Conservation (phyloP, 176 grass and related monocot genomes). For the Aegilops bicornis region DNA sequence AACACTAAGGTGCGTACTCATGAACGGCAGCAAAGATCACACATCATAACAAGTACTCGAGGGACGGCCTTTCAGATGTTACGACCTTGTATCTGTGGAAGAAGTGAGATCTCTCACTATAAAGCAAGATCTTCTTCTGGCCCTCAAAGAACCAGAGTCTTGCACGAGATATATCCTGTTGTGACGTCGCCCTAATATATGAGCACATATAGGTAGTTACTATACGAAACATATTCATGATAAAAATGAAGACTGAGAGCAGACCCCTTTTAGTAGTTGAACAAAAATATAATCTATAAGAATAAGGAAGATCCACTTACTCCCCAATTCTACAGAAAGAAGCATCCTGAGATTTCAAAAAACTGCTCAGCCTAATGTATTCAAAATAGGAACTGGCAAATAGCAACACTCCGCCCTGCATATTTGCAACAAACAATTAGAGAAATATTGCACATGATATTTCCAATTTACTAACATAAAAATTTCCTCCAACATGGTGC, state of each 20-base stretch:
- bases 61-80: not conserved
- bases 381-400: conserved; percentile 90
- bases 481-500: not conserved
- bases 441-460: conserved; percentile 20
- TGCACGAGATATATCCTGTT: conserved; percentile 88
- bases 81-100: conserved; percentile 94
- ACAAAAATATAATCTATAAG: conserved; percentile 1
- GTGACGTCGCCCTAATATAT: conserved; percentile 63
- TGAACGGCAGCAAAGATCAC: not conserved
- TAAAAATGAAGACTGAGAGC: not conserved
- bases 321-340: conserved; percentile 94
- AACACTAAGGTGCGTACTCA: not conserved
- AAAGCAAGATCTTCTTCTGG: conserved; percentile 88
- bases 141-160: conserved; percentile 94
- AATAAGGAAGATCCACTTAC: conserved; percentile 52
- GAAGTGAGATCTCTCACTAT: conserved; percentile 98
- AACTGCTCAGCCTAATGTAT: conserved; percentile 77
- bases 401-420: conserved; percentile 79
- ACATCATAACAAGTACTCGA: not conserved
- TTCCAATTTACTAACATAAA: conserved; percentile 23
- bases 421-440: conserved; percentile 29
- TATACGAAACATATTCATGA: not conserved
- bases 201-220: conserved; percentile 27
- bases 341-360: conserved; percentile 75
- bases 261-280: conserved; percentile 4